Base-by-base conservation (phyloP, 169 alveolate species). In the Cyclospora cayetanensis region DNA sequence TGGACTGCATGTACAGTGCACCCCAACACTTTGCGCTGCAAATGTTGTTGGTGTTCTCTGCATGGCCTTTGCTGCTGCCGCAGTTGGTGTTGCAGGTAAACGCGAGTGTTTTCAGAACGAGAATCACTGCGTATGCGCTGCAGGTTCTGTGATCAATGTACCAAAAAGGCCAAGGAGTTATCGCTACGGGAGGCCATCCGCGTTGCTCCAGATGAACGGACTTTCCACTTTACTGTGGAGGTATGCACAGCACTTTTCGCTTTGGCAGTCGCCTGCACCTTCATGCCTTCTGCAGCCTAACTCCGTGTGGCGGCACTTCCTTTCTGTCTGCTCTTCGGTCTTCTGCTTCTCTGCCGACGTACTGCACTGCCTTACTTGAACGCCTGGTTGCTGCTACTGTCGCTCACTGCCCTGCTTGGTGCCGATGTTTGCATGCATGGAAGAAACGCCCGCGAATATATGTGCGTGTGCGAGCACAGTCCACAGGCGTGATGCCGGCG, bases 401-500 rank as follows among this genome's bases (percentile, higher is more conserved):
- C 60, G 9, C 60, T 18, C 18, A 12, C 18, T 50, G 60, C 18
- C 60, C n/a, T 50, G 9, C 60, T 50, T 18, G 9, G 9, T 50
- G 60, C 18, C 60, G 9, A 9, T 18, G 9, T 50, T 50, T 50
- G 68, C 35, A 31, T 55, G 68, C 25, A 55, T 55, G 15, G n/a
- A n/a, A n/a, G n/a, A n/a, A n/a, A n/a, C n/a, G n/a, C n/a, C n/a
- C n/a, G n/a, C n/a, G n/a, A n/a, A n/a, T n/a, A n/a, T n/a, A n/a
- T n/a, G n/a, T n/a, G n/a, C n/a, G n/a, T n/a, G n/a, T n/a, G n/a
- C n/a, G n/a, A n/a, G n/a, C 39, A 46, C 91, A 83, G 94, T 93
- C 97, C 22, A 96, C 98, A 55, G 99, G 99, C n/a, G 96, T 97
- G 37, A 82, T 97, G 72, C 94, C 97, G 9, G 98, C 98, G 0